phyloP scores from a whole-genome alignment of 805 yeast genomes.

The Blastobotrys parvus region DNA sequence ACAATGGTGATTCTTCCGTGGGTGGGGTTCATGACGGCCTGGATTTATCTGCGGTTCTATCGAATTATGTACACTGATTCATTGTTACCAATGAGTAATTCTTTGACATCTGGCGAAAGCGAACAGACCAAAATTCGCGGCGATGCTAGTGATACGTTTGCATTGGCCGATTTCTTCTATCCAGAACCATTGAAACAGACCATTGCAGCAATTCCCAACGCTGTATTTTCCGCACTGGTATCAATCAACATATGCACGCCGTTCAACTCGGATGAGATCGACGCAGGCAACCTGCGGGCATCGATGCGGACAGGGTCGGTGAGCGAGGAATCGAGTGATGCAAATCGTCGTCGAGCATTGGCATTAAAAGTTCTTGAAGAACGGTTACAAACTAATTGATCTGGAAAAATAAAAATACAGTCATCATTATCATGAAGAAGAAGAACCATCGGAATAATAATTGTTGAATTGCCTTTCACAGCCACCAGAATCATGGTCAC shows the following conservation, averaged over 20 bases:
- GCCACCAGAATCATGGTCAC: neutral
- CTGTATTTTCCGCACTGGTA: constrained; percentile 34
- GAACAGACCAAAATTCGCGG: constrained; percentile 42
- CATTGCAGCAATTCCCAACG: constrained; percentile 44
- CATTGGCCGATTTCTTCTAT: constrained; percentile 67
- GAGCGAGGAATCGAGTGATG: constrained; percentile 23
- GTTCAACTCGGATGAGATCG: constrained; percentile 62
- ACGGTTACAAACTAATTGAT: constrained; percentile 6
- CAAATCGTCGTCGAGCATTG: constrained; percentile 28
- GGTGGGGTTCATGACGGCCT: constrained; percentile 52
- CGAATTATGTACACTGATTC: constrained; percentile 52
- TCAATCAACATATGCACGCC: constrained; percentile 47
- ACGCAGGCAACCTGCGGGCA: constrained; percentile 65
- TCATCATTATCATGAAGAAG: neutral
- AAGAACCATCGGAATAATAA: neutral
- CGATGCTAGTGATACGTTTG: constrained; percentile 87
- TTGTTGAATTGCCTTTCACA: neutral
- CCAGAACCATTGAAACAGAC: constrained; percentile 52
- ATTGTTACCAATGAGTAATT: constrained; percentile 35
- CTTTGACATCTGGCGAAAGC: constrained; percentile 12
- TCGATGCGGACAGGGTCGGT: constrained; percentile 29
- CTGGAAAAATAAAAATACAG: neutral
- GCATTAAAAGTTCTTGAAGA: constrained; percentile 29
- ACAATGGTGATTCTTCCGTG: constrained; percentile 21
- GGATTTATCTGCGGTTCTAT: constrained; percentile 72